Base-by-base conservation (phyloP, 179 eudicot genomes). In the Amaranthus tricolor region DNA sequence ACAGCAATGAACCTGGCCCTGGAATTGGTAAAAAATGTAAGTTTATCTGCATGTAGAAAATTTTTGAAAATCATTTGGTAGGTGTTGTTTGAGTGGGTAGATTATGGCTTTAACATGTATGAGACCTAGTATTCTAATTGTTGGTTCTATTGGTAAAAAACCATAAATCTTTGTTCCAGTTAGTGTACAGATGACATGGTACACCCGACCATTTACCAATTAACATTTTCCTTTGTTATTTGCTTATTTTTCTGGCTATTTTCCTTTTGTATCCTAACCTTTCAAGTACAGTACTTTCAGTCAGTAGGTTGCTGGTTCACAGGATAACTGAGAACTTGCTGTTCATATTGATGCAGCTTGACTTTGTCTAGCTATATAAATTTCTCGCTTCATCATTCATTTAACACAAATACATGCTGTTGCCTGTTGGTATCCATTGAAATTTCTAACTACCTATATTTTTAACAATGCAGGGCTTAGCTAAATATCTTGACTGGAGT, bases 401-500 rank as follows among this genome's bases (percentile, higher is more conserved):
- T 49, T 19, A 60, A 20, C 40, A 7, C 44, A 45, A 20, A 71
- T 71, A 45, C 20, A 13, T 14, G 31, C 31, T 24, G 31, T 24
- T 24, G 31, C 31, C 31, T 47, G 44, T 11, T 31, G 62, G 24
- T 40, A 19, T 43, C 21, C 43, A 24, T 19, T 44, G 48, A 54
- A 24, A 24, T 31, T 45, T 56, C 64, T 19, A 5, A 78, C 17
- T 2, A 4, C 7, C 19, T 69, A 10, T 58, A 45, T n/a, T 21
- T 14, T 47, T 11, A 15, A 69, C 64, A 64, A 15, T 86, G 64
- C 75, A 93, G 99, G 99, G 99, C 60, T 87, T 87, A 71, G 99
- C 98, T 72, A 93, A 89, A 81, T 93, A 86, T 86, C 97, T 93
- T 61, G 97, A 93, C 59, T 96, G 99, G 99, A 96, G 98, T 81